These are phyloP conservation scores for Chaetomium sp. DNA, from an alignment of 2,329 filamentous ascomycete genomes.

Conservation along the genomic window DNA sequence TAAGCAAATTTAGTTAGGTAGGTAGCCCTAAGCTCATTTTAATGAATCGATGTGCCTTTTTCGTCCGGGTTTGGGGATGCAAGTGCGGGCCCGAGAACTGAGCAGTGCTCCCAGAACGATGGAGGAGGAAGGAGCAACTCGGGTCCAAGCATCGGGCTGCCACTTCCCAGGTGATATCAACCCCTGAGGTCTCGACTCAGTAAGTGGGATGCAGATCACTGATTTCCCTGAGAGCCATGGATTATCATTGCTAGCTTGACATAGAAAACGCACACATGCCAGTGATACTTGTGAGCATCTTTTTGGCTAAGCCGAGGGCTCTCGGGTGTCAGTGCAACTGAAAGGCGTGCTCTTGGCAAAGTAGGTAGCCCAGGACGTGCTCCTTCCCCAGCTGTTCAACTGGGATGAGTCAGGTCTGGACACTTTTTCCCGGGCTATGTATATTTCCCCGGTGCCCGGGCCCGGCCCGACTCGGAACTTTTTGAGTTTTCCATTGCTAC, in stretches of 20 bases:
- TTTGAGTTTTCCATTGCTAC: too few relatives aligned
- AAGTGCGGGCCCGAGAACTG: background rate
- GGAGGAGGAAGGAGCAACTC: conserved; percentile 1
- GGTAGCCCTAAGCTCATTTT: background rate
- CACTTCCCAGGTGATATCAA: background rate
- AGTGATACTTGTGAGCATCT: background rate
- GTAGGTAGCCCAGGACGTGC: too few relatives aligned
- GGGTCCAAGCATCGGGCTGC: background rate
- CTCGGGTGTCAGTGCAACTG: too few relatives aligned
- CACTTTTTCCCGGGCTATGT: too few relatives aligned
- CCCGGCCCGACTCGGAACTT: too few relatives aligned
- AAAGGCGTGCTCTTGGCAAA: too few relatives aligned
- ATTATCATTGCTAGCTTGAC: background rate
- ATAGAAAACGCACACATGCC: background rate
- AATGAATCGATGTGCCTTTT: background rate
- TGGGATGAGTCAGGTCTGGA: too few relatives aligned
- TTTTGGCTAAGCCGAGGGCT: background rate
- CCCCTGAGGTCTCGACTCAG: too few relatives aligned
- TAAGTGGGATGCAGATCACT: too few relatives aligned
- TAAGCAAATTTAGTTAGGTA: background rate
- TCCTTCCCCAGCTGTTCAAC: too few relatives aligned
- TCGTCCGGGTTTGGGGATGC: background rate
- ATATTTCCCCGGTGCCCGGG: too few relatives aligned
- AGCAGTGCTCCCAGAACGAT: background rate
- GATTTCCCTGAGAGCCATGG: too few relatives aligned